Evolutionary conservation across 495 filamentous ascomycete species (phyloP).

Genomic region (Jackrogersella minutella): DNA sequence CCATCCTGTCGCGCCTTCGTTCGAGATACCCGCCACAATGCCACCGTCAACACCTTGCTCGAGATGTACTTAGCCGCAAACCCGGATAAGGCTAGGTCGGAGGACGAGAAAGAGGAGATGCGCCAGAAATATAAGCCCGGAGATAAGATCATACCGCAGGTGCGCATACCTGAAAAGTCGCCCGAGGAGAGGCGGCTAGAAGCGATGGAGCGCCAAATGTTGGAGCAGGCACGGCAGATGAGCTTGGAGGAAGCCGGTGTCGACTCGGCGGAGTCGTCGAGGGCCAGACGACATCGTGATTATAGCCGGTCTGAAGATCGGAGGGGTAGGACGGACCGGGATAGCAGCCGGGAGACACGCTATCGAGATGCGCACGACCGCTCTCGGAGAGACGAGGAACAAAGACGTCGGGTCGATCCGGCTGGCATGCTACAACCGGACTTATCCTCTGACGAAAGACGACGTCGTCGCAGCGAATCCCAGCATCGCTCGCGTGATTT

Average conservation of each 20-base stretch:
- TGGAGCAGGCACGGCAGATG: constrained; percentile 73
- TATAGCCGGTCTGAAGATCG: constrained; percentile 55
- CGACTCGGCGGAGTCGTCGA: constrained; percentile 45
- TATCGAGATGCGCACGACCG: constrained; percentile 31
- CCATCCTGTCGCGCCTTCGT: constrained; percentile 90
- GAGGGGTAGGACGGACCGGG: constrained; percentile 43
- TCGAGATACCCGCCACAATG: constrained; percentile 82
- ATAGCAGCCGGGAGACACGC: constrained; percentile 44
- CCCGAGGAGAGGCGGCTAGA: constrained; percentile 59
- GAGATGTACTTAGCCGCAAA: constrained; percentile 81
- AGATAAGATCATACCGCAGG: constrained; percentile 72
- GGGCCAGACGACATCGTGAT: constrained; percentile 53
- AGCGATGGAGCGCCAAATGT: constrained; percentile 71
- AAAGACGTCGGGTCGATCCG: constrained; percentile 44
- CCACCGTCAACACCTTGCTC: constrained; percentile 80
- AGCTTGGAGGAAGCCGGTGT: constrained; percentile 74
- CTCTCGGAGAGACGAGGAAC: constrained; percentile 41
- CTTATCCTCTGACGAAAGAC: constrained; percentile 42
- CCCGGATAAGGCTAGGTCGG: constrained; percentile 70
- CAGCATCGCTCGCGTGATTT: constrained; percentile 48
- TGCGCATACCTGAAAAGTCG: constrained; percentile 53
- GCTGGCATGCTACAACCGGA: constrained; percentile 44
- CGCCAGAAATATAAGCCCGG: constrained; percentile 75
- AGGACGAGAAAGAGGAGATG: constrained; percentile 75
- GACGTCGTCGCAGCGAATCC: constrained; percentile 48